These are phyloP conservation scores for Eleusine coracana DNA, from an alignment of 176 grass and related monocot species.

Conservation along the genomic window DNA sequence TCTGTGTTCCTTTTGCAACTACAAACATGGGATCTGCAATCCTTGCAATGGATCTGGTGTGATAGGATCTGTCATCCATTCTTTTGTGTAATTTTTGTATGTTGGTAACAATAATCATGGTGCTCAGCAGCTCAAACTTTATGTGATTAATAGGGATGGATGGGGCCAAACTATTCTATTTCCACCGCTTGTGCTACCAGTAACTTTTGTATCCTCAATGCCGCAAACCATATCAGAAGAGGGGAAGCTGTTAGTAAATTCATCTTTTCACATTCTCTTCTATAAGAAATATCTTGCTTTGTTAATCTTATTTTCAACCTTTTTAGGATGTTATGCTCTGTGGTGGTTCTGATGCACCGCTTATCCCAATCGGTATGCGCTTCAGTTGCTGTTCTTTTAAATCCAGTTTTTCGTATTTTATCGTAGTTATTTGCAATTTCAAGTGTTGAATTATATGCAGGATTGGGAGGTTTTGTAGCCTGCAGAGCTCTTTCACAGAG, in stretches of 20 bases:
- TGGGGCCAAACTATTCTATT: slow-evolving; percentile 99
- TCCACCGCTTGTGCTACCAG: slow-evolving; percentile 99
- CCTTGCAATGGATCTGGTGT: slow-evolving; percentile 99
- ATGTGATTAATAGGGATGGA: slow-evolving; percentile 75
- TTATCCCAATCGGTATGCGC: slow-evolving; percentile 85
- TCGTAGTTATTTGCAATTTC: neutral
- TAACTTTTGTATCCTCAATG: slow-evolving; percentile 99
- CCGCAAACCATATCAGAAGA: slow-evolving; percentile 96
- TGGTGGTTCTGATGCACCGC: slow-evolving; percentile 95
- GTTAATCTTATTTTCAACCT: slow-evolving; percentile 32
- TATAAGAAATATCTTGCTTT: slow-evolving; percentile 12
- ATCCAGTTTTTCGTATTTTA: slow-evolving; percentile 28
- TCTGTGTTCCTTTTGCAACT: slow-evolving; percentile 98
- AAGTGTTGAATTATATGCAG: slow-evolving; percentile 45
- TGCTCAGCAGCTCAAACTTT: slow-evolving; percentile 33
- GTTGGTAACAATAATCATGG: neutral
- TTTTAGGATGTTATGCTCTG: slow-evolving; percentile 99
- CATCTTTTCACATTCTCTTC: slow-evolving; percentile 1
- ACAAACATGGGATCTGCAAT: slow-evolving; percentile 99
- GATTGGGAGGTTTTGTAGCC: slow-evolving; percentile 97
- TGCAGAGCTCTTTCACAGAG: slow-evolving; percentile 98
- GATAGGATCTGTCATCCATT: slow-evolving; percentile 35
- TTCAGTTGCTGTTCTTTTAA: slow-evolving; percentile 4
- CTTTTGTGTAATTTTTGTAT: neutral
- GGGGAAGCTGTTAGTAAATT: slow-evolving; percentile 83